phyloP scores from a whole-genome alignment of 2,329 filamentous ascomycete genomes.

The Penicillium digitatum region DNA sequence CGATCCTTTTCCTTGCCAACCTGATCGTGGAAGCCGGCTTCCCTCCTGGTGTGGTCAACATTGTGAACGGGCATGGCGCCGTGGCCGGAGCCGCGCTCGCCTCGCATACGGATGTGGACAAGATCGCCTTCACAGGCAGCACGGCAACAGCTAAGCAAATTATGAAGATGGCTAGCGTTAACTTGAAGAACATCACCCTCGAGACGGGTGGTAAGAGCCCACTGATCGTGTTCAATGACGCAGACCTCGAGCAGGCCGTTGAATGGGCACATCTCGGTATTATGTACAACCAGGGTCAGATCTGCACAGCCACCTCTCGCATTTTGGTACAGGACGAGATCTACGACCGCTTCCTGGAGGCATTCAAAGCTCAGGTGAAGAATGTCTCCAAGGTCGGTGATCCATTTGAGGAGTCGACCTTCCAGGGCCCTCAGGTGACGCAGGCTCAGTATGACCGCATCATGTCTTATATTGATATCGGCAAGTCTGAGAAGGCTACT shows the following conservation, averaged over 20 bases:
- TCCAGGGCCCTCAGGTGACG: conserved; percentile 28
- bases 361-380: conserved; percentile 25
- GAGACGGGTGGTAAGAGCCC: conserved; percentile 62
- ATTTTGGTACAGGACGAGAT: conserved; percentile 26
- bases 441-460: conserved; percentile 28
- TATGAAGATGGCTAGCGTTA: conserved; percentile 37
- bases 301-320: conserved; percentile 36
- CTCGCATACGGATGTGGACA: conserved; percentile 33
- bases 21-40: conserved; percentile 36
- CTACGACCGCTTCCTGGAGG: conserved; percentile 22
- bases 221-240: conserved; percentile 61
- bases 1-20: conserved; percentile 33
- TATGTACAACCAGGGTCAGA: conserved; percentile 42
- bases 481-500: conserved; percentile 36
- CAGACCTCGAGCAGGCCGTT: conserved; percentile 63
- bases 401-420: conserved; percentile 33
- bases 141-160: conserved; percentile 34
- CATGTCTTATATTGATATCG: conserved; percentile 27
- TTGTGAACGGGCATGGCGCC: conserved; percentile 32
- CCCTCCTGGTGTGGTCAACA: conserved; percentile 35
- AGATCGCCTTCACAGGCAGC: conserved; percentile 36
- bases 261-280: conserved; percentile 62
- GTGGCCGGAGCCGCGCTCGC: conserved; percentile 32
- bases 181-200: conserved; percentile 36
- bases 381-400: conserved; percentile 32